Base-by-base conservation (phyloP, 2,329 filamentous ascomycete species). In the Lasiodiplodia theobromae region DNA sequence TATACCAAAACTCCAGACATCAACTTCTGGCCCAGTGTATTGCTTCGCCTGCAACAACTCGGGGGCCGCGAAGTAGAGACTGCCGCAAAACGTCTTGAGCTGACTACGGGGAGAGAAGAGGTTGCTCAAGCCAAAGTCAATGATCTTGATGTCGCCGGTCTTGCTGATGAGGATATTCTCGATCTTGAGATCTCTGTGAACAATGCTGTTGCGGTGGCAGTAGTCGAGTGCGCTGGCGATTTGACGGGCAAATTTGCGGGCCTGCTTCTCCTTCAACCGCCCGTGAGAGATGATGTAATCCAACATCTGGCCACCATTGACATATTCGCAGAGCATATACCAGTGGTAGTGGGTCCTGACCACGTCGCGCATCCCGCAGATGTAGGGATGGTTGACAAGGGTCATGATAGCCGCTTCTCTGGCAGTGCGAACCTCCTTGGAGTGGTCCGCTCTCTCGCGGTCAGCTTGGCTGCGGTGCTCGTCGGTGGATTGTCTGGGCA, bases 311-410 rank as follows among this genome's bases (percentile, higher is more conserved):
- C 96, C 96, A 58, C 96, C 96, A 77, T 99, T 97, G 80, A 99
- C 96, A 79, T 96, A 97, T 82, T 99, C 96, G 77, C 97, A 99
- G 64, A 99, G 89, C 96, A 99, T 99, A 82, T 99, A 99, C 96
- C 96, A 99, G 81, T 99, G 96, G 79, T 97, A 96, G 76, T 96
- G 95, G 63, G 96, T 98, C 69, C 94, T 91, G 68, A 98, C 92
- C 31, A 97, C 94, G 82, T 99, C 96, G 72, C 94, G 90, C 87
- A 99, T 92, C 69, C 92, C 94, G 79, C 96, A 98, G 69, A 99
- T 96, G 77, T 97, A 96, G 16, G 95, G 96, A 76, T 98, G 96
- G 76, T 94, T 93, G 68, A 97, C 87, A 58, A 99, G 88, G 31
- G 93, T 97, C 71, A 97, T 95, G 76, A 99, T 98, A 73, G 96